A percentile compares a stretch with the other conserved stretches of the same genome.
These are phyloP conservation scores for Schizochytrium sp. DNA, from an alignment of 108 stramenopile species.

Conservation along the genomic window DNA sequence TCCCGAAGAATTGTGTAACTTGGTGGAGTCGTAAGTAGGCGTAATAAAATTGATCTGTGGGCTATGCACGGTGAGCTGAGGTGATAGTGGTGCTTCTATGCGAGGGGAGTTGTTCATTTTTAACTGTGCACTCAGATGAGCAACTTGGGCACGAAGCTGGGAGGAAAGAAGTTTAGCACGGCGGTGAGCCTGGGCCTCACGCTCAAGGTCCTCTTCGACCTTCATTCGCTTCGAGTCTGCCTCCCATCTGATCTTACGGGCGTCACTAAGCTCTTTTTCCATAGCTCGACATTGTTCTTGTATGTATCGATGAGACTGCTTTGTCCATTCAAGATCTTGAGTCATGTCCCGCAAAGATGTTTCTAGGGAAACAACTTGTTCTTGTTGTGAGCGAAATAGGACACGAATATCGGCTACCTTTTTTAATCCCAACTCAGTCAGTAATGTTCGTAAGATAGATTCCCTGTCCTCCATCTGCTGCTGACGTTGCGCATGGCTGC, in stretches of 20 bases:
- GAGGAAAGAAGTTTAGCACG: background rate
- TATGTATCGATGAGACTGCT: slow-evolving; percentile 13
- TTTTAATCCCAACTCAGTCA: background rate
- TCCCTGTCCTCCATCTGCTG: slow-evolving; percentile 29
- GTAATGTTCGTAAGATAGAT: background rate
- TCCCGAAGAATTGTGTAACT: background rate
- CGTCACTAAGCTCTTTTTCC: background rate
- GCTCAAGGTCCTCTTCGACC: slow-evolving; percentile 30
- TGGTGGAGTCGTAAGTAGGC: background rate
- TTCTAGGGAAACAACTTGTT: slow-evolving; percentile 27
- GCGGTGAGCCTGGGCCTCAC: background rate
- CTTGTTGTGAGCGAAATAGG: background rate
- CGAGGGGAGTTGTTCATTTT: background rate
- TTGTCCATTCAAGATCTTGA: slow-evolving; percentile 32
- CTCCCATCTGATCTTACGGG: slow-evolving; percentile 28
- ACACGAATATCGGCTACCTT: background rate
- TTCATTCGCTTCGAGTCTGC: slow-evolving; percentile 40
- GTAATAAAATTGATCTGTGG: background rate
- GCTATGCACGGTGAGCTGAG: background rate
- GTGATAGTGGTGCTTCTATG: background rate
- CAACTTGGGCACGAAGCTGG: slow-evolving; percentile 39
- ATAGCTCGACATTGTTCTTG: slow-evolving; percentile 28
- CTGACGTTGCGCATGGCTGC: background rate
- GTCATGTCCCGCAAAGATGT: background rate
- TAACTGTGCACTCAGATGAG: background rate